Percentiles rank a stretch among this genome's conserved stretches.
phyloP scores from a whole-genome alignment of 1,284 basidiomycete species.

The Tetrapyrgos nigripes region DNA sequence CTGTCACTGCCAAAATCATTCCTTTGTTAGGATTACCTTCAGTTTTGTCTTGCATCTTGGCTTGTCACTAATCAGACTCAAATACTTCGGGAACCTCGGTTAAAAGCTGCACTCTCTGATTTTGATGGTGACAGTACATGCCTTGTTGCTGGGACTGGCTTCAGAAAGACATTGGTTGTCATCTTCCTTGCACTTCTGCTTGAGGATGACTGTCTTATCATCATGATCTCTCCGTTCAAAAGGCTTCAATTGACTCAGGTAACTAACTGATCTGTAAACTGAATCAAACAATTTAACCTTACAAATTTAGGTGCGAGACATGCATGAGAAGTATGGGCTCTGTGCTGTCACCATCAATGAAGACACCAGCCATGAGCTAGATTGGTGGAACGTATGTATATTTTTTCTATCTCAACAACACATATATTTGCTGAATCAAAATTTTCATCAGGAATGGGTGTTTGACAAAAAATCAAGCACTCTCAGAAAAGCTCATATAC shows the following conservation, averaged over 20 bases:
- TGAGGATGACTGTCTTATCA: not conserved
- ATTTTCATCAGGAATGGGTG: no score
- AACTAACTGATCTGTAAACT: no score
- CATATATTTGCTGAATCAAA: no score
- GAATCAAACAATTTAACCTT: no score
- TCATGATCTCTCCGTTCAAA: conserved; percentile 8
- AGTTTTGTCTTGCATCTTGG: no score
- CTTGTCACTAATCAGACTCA: not conserved
- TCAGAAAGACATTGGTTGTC: conserved; percentile 7
- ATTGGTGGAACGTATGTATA: not conserved
- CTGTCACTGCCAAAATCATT: no score
- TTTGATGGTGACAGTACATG: conserved; percentile 4
- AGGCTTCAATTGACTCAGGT: conserved; percentile 10
- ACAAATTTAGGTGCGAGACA: not conserved
- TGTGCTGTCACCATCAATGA: not conserved
- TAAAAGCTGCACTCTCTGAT: not conserved
- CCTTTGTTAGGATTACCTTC: no score
- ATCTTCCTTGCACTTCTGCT: conserved; percentile 1
- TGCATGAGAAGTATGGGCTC: not conserved
- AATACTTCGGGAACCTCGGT: conserved; percentile 4
- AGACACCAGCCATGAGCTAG: not conserved
- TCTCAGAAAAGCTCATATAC: no score
- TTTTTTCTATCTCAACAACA: no score
- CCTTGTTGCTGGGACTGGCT: conserved; percentile 7
- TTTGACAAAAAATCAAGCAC: no score